A percentile compares a stretch with the other conserved stretches of the same genome.
Conservation (phyloP, 331 rosid genomes). For the Quercus phellos region DNA sequence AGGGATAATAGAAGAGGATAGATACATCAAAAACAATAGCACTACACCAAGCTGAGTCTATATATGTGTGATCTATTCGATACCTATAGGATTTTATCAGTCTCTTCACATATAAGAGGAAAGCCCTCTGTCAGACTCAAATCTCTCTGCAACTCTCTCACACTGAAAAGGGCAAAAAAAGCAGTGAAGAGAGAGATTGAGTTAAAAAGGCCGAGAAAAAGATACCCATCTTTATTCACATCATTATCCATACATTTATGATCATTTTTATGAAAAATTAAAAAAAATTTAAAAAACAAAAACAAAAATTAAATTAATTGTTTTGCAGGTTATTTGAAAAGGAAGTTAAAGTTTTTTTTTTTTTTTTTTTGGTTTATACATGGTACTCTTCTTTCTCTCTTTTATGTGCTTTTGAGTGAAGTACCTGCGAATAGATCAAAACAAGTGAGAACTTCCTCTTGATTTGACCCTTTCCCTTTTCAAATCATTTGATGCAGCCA, state of each 20-base stretch:
- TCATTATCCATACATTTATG: slow-evolving; percentile 49
- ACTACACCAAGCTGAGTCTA: slow-evolving; percentile 33
- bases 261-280: neutral
- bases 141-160: slow-evolving; percentile 69
- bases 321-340: no score
- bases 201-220: slow-evolving; percentile 56
- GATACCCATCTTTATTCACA: slow-evolving; percentile 79
- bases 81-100: slow-evolving; percentile 31
- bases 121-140: slow-evolving; percentile 71
- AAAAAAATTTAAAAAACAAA: neutral
- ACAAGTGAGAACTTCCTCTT: slow-evolving; percentile 29
- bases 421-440: slow-evolving; percentile 65
- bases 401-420: slow-evolving; percentile 24
- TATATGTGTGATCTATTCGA: slow-evolving; percentile 28
- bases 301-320: no score
- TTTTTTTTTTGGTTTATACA: neutral
- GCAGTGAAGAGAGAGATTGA: slow-evolving; percentile 32
- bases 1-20: slow-evolving; percentile 20
- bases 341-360: no score
- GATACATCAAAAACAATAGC: slow-evolving; percentile 31
- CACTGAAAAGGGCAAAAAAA: slow-evolving; percentile 40
- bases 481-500: slow-evolving; percentile 70
- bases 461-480: slow-evolving; percentile 80
- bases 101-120: slow-evolving; percentile 35
- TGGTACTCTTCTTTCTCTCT: neutral